A percentile compares a stretch with the other conserved stretches of the same genome.
Conservation (phyloP, 768 basidiomycete genomes). For the Wakefieldia striispora region DNA sequence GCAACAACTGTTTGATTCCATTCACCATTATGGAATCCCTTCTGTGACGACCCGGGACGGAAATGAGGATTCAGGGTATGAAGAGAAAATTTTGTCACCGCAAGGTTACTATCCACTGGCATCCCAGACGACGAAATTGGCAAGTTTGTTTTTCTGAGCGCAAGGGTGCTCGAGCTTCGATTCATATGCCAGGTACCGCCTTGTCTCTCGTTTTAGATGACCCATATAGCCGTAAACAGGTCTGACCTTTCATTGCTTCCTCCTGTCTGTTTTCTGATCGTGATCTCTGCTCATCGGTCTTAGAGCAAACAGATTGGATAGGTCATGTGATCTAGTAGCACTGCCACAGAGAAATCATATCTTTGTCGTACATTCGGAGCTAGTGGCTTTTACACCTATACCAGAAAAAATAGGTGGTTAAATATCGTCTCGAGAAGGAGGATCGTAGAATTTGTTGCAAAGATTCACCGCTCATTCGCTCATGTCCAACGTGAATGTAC, state of each 20-base stretch:
- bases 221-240: not conserved
- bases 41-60: conserved; percentile 2
- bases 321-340: conserved; percentile 6
- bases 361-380: too few species aligned
- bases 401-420: not conserved
- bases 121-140: not conserved
- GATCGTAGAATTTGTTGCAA: not conserved
- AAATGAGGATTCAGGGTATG: conserved; percentile 8
- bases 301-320: not conserved
- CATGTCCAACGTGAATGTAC: not conserved
- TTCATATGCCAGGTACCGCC: not conserved
- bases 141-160: not conserved
- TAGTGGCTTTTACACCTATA: not conserved
- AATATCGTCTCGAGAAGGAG: not conserved
- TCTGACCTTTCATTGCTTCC: conserved; percentile 3
- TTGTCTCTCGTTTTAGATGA: not conserved
- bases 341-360: too few species aligned
- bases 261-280: not conserved
- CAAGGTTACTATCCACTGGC: not conserved
- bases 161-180: not conserved
- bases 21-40: conserved; percentile 1
- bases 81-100: conserved; percentile 4
- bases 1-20: conserved; percentile 2
- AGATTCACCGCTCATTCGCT: not conserved
- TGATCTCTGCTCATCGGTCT: not conserved